These are phyloP conservation scores for Podaxis sp. DNA, from an alignment of 768 basidiomycete species.

Conservation along the genomic window DNA sequence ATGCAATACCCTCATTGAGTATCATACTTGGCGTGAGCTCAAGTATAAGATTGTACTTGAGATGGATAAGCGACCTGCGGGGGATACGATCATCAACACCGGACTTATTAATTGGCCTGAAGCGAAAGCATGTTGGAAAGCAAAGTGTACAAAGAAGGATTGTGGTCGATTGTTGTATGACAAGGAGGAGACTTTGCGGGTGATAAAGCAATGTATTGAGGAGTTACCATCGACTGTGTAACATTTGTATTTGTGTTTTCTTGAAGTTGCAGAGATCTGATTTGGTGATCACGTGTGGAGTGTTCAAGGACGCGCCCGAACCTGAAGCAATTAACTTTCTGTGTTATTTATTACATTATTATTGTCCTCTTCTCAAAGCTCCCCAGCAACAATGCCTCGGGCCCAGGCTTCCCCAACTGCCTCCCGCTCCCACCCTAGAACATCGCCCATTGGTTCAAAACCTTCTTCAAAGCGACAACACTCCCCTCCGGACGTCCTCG, in stretches of 20 bases:
- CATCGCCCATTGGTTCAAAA: slow-evolving; percentile 10
- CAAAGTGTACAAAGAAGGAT: slow-evolving; percentile 43
- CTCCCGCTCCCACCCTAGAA: neutral
- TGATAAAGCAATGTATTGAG: slow-evolving; percentile 54
- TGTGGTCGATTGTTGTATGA: slow-evolving; percentile 59
- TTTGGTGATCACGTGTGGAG: slow-evolving; percentile 3
- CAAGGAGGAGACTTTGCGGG: slow-evolving; percentile 50
- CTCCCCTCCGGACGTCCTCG: slow-evolving; percentile 22
- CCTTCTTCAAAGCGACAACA: slow-evolving; percentile 26
- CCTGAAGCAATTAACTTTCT: neutral
- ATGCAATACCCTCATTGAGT: slow-evolving; percentile 50
- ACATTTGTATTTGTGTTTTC: neutral
- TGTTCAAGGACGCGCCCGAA: neutral
- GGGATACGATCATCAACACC: slow-evolving; percentile 51
- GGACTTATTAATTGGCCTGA: slow-evolving; percentile 58
- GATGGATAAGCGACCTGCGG: slow-evolving; percentile 58
- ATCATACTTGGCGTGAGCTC: slow-evolving; percentile 65
- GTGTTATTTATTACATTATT: slow-evolving; percentile 5
- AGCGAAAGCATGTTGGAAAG: slow-evolving; percentile 61
- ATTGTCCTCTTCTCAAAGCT: neutral
- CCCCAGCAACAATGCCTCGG: slow-evolving; percentile 3
- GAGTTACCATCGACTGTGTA: slow-evolving; percentile 39
- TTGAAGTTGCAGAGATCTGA: neutral
- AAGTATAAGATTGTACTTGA: slow-evolving; percentile 56
- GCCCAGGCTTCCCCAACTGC: neutral